phyloP scores from a whole-genome alignment of 345 rosid genomes.

The Eucalyptus pauciflora region DNA sequence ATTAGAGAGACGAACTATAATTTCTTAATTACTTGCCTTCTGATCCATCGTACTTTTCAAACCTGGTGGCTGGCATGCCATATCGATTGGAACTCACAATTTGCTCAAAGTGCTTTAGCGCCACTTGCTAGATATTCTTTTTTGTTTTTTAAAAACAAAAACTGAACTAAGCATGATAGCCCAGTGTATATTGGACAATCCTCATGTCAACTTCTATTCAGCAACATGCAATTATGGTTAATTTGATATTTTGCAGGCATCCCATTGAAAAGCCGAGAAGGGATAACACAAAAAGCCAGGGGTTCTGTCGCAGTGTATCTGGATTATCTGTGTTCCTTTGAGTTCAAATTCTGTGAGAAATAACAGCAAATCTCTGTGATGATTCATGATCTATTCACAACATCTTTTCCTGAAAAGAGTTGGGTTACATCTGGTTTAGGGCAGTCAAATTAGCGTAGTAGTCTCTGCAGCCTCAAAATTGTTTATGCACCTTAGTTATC shows the following conservation, averaged over 20 bases:
- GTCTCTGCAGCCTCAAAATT: background rate
- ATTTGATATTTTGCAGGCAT: background rate
- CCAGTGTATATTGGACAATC: background rate
- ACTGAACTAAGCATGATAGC: background rate
- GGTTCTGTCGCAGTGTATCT: background rate
- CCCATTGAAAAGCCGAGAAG: background rate
- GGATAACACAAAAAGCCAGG: background rate
- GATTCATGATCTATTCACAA: background rate
- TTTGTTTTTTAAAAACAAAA: background rate
- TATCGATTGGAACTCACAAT: background rate
- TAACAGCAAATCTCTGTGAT: background rate
- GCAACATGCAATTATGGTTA: background rate
- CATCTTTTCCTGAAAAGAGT: background rate
- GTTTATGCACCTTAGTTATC: background rate
- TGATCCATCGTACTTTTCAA: background rate
- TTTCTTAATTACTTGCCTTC: background rate
- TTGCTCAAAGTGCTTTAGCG: background rate
- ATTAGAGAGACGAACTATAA: background rate
- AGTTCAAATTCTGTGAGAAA: too few species aligned
- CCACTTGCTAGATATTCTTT: background rate
- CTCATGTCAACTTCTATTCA: background rate
- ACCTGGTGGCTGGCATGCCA: background rate
- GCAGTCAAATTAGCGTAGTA: background rate
- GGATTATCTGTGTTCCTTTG: background rate
- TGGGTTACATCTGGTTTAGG: background rate